Conservation (phyloP, 495 filamentous ascomycete genomes). For the Sabuloglossum arenarium region DNA sequence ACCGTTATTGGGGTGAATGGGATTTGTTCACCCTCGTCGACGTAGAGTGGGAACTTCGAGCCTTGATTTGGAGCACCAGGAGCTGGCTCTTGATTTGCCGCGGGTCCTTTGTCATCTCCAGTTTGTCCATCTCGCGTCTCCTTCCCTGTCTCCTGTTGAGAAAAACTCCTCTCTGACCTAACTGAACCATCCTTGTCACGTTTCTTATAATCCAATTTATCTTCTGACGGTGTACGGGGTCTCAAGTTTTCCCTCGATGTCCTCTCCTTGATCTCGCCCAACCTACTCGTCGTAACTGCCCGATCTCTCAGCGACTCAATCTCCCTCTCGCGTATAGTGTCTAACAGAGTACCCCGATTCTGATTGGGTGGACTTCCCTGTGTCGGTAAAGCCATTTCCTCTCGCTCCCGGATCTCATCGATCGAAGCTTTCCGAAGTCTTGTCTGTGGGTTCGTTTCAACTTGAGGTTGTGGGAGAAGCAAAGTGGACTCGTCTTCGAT, state of each 20-base stretch:
- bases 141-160: background rate
- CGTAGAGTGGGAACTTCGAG: background rate
- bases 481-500: slow-evolving; percentile 22
- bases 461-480: slow-evolving; percentile 15
- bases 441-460: slow-evolving; percentile 18
- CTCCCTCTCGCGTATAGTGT: slow-evolving; percentile 35
- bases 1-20: slow-evolving; percentile 33
- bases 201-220: background rate
- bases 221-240: slow-evolving; percentile 11
- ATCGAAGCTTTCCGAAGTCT: slow-evolving; percentile 18
- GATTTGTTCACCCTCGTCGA: slow-evolving; percentile 20
- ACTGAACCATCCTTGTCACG: background rate
- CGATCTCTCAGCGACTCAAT: slow-evolving; percentile 34
- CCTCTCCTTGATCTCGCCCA: slow-evolving; percentile 35
- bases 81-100: slow-evolving; percentile 4
- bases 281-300: slow-evolving; percentile 33
- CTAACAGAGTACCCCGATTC: slow-evolving; percentile 23
- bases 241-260: slow-evolving; percentile 23
- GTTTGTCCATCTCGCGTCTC: background rate
- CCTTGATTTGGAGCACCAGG: background rate
- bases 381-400: slow-evolving; percentile 36
- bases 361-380: slow-evolving; percentile 36
- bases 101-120: background rate
- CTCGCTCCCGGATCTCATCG: slow-evolving; percentile 30
- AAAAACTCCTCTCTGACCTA: background rate